These are phyloP conservation scores for Sordariomycetes sp. DNA, from an alignment of 2,329 filamentous ascomycete genomes.

Conservation along the genomic window DNA sequence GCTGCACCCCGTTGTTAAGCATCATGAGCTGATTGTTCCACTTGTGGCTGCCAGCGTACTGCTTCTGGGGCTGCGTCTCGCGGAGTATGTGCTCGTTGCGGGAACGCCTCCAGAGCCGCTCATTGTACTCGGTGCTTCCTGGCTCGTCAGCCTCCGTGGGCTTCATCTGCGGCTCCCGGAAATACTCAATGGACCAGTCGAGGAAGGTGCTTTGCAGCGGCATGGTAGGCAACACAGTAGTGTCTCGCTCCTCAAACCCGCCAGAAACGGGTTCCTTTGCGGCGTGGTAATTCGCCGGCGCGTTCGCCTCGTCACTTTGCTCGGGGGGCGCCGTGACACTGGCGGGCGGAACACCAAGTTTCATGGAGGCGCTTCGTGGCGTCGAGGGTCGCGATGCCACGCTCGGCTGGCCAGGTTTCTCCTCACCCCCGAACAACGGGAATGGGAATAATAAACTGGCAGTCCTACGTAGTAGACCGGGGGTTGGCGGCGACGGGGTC, in stretches of 20 bases:
- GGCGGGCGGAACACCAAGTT: conserved; percentile 24
- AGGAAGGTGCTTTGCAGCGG: conserved; percentile 76
- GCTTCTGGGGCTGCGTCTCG: conserved; percentile 88
- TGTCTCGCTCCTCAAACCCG: conserved; percentile 51
- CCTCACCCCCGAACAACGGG: conserved; percentile 39
- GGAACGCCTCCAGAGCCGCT: conserved; percentile 80
- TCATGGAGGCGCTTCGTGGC: conserved; percentile 21
- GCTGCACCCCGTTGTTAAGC: conserved; percentile 81
- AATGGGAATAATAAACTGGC: conserved; percentile 46
- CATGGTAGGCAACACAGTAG: conserved; percentile 45
- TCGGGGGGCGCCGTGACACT: conserved; percentile 48
- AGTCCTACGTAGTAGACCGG: conserved; percentile 47
- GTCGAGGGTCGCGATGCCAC: conserved; percentile 11
- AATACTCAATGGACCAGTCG: conserved; percentile 95
- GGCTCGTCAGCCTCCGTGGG: conserved; percentile 91
- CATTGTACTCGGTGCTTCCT: conserved; percentile 91
- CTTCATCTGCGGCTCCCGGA: conserved; percentile 97
- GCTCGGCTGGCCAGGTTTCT: conserved; percentile 21
- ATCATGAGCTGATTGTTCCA: conserved; percentile 79
- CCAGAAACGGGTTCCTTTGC: conserved; percentile 71
- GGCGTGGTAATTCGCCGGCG: conserved; percentile 59
- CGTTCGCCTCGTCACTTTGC: conserved; percentile 55
- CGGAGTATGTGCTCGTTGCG: conserved; percentile 87
- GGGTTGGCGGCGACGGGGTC: conserved; percentile 34
- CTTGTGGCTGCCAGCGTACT: conserved; percentile 68